A percentile compares a stretch with the other conserved stretches of the same genome.
phyloP scores from a whole-genome alignment of 2,329 filamentous ascomycete genomes.

The Myriosclerotinia curreyana region DNA sequence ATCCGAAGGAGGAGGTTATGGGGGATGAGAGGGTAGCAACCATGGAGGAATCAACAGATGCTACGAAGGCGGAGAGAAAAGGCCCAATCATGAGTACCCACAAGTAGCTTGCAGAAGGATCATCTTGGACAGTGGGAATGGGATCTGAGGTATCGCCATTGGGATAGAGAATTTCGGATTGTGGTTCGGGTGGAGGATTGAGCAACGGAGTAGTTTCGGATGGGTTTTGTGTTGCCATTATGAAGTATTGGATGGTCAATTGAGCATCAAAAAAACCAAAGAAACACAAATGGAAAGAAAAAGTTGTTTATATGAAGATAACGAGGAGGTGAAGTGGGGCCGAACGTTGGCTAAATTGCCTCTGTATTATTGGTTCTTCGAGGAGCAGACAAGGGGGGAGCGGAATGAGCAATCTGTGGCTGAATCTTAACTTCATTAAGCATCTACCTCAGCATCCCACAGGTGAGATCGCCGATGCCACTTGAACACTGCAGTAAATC shows the following conservation, averaged over 20 bases:
- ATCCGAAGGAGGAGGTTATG: conserved; percentile 18
- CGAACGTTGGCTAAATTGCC: background rate
- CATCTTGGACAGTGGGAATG: background rate
- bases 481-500: conserved; percentile 1
- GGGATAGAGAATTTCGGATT: conserved; percentile 6
- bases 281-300: background rate
- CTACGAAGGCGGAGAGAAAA: conserved; percentile 16
- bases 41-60: conserved; percentile 20
- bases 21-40: conserved; percentile 19
- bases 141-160: background rate
- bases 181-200: background rate
- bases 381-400: background rate
- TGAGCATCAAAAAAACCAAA: background rate
- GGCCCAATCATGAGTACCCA: conserved; percentile 13
- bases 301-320: background rate
- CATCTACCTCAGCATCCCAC: background rate
- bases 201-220: conserved; percentile 7
- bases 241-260: background rate
- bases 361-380: background rate
- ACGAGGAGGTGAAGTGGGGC: background rate
- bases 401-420: background rate
- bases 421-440: background rate
- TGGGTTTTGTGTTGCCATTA: conserved; percentile 8
- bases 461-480: background rate
- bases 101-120: background rate